Conservation (phyloP, 1,139 yeast genomes). For the Suhomyces kunorum region DNA sequence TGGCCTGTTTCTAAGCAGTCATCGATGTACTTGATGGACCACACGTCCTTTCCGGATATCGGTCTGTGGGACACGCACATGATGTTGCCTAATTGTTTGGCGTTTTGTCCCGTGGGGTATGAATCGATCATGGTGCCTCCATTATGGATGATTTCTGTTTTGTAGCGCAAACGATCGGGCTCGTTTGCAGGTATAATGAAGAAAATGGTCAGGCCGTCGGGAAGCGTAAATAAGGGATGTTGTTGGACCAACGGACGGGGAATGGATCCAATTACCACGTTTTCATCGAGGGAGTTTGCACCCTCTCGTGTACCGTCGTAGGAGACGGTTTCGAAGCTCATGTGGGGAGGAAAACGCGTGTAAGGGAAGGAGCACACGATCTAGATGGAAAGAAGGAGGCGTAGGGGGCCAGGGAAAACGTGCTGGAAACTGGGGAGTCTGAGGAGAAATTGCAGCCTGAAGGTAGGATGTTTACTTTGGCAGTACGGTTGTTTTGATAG, state of each 20-base stretch:
- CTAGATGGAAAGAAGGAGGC: neutral
- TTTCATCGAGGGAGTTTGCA: constrained; percentile 1
- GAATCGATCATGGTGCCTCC: constrained; percentile 37
- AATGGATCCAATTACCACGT: neutral
- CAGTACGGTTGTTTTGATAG: constrained; percentile 15
- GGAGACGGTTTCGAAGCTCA: constrained; percentile 16
- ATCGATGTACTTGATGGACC: constrained; percentile 15
- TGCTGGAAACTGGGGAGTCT: neutral
- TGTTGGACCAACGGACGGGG: neutral
- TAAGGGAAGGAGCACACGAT: neutral
- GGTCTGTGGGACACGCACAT: constrained; percentile 15
- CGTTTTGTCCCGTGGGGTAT: constrained; percentile 15
- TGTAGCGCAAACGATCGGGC: constrained; percentile 24
- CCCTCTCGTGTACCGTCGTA: constrained; percentile 12
- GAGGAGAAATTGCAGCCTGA: constrained; percentile 9
- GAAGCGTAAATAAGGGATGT: constrained; percentile 12
- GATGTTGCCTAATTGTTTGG: constrained; percentile 8
- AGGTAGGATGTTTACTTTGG: constrained; percentile 15
- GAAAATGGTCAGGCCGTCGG: constrained; percentile 20
- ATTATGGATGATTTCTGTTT: constrained; percentile 25
- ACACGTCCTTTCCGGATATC: constrained; percentile 13
- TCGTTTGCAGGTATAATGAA: constrained; percentile 29
- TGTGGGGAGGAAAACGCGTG: neutral
- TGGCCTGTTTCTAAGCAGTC: constrained; percentile 15
- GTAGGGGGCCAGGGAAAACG: no score